Conservation (phyloP, 768 basidiomycete species). For the Podaxis rugospora region DNA sequence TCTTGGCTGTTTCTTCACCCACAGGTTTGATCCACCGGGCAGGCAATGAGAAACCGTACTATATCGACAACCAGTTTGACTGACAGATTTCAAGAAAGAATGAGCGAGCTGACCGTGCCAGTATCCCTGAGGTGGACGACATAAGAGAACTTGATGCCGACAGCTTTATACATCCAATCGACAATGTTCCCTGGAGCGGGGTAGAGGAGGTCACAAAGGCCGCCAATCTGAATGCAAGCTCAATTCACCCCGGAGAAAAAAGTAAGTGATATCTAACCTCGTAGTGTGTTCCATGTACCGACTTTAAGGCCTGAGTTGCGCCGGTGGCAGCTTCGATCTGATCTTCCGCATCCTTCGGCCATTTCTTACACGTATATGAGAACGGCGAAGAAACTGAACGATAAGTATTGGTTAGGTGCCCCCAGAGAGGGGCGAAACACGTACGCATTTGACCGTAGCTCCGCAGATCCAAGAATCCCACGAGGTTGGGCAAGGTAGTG, state of each 20-base stretch:
- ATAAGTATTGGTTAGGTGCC: neutral
- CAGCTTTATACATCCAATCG: slow-evolving; percentile 32
- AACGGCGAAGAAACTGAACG: slow-evolving; percentile 72
- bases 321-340: slow-evolving; percentile 69
- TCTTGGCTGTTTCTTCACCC: slow-evolving; percentile 68
- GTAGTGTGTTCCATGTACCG: slow-evolving; percentile 52
- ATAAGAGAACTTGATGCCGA: slow-evolving; percentile 29
- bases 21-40: slow-evolving; percentile 69
- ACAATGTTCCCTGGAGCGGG: slow-evolving; percentile 31
- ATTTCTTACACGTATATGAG: slow-evolving; percentile 61
- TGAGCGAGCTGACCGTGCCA: slow-evolving; percentile 26
- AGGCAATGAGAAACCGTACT: slow-evolving; percentile 80
- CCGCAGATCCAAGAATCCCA: slow-evolving; percentile 70
- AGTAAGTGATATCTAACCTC: slow-evolving; percentile 28
- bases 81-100: neutral
- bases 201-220: slow-evolving; percentile 27
- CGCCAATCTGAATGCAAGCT: slow-evolving; percentile 16
- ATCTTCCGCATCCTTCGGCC: slow-evolving; percentile 71
- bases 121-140: slow-evolving; percentile 31
- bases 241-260: neutral
- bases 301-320: slow-evolving; percentile 51
- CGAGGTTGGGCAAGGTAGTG: slow-evolving; percentile 43
- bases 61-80: neutral
- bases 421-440: slow-evolving; percentile 20
- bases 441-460: slow-evolving; percentile 82